Percentiles rank a stretch among this genome's conserved stretches.
These are phyloP conservation scores for Physaria fendleri DNA, from an alignment of 345 rosid species.

Conservation along the genomic window DNA sequence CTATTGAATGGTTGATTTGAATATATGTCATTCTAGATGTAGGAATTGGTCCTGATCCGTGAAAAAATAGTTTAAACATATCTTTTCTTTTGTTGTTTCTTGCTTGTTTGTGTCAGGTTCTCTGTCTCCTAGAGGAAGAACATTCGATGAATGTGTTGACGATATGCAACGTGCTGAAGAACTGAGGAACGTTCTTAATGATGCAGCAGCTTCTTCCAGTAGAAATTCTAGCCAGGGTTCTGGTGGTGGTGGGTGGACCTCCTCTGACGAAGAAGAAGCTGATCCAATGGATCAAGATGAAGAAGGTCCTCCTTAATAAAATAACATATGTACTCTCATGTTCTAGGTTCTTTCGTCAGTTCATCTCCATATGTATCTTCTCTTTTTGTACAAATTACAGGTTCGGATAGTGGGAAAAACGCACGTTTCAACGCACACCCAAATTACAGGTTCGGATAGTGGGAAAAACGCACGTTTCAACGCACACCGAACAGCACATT, in stretches of 20 bases:
- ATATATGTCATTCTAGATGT: not conserved
- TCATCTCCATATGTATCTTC: not conserved
- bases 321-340: not conserved
- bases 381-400: slow-evolving; percentile 26
- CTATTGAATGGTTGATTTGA: not conserved
- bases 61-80: not conserved
- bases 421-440: slow-evolving; percentile 70
- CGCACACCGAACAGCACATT: slow-evolving; percentile 81
- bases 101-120: slow-evolving; percentile 41
- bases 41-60: not conserved
- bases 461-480: slow-evolving; percentile 47
- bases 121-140: slow-evolving; percentile 48
- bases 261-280: slow-evolving; percentile 85
- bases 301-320: slow-evolving; percentile 44
- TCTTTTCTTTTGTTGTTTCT: not conserved
- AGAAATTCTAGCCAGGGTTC: slow-evolving; percentile 28
- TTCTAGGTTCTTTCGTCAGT: not conserved
- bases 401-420: slow-evolving; percentile 36
- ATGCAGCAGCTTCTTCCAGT: slow-evolving; percentile 73
- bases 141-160: slow-evolving; percentile 48
- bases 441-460: slow-evolving; percentile 36
- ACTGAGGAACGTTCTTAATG: slow-evolving; percentile 51
- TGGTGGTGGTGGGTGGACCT: slow-evolving; percentile 69
- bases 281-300: slow-evolving; percentile 69
- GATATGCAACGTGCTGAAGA: slow-evolving; percentile 70